Conservation (phyloP, 306 rosid genomes). For the Prunus armeniaca region DNA sequence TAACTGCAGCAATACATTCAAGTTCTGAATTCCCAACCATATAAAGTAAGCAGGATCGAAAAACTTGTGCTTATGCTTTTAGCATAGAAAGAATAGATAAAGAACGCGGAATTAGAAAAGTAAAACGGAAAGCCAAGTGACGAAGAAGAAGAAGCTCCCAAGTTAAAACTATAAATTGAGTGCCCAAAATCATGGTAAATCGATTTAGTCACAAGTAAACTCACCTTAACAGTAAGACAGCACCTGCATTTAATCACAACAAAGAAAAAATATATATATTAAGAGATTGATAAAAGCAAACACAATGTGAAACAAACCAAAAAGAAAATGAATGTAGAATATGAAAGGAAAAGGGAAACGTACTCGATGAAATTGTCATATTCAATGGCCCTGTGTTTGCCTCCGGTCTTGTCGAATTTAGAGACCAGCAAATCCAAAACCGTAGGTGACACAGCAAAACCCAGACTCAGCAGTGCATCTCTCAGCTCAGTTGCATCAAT, state of each 20-base stretch:
- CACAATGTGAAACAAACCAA: not conserved
- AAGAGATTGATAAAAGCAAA: slow-evolving; percentile 2
- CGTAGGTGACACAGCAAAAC: slow-evolving; percentile 70
- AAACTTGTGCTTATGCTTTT: not conserved
- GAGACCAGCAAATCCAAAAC: slow-evolving; percentile 88
- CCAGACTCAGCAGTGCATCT: slow-evolving; percentile 84
- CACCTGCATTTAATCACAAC: slow-evolving; percentile 70
- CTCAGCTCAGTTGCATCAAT: slow-evolving; percentile 71
- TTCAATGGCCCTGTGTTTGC: slow-evolving; percentile 71
- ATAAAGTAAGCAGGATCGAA: not conserved
- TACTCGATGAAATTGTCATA: slow-evolving; percentile 97
- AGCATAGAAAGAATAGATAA: not conserved
- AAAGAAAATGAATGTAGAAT: not conserved
- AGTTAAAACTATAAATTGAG: not conserved
- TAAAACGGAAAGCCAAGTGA: not conserved
- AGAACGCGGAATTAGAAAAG: not conserved
- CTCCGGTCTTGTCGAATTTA: slow-evolving; percentile 93
- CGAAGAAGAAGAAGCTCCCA: not conserved
- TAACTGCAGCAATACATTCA: not conserved
- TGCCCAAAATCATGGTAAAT: not conserved
- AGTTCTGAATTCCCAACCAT: not conserved
- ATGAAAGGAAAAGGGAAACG: not conserved
- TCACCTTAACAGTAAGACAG: slow-evolving; percentile 94
- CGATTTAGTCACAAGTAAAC: slow-evolving; percentile 6
- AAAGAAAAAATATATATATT: slow-evolving; percentile 4